Percentiles rank a stretch among this genome's conserved stretches.
phyloP scores from a whole-genome alignment of 495 filamentous ascomycete species.

The Astrothelium macrocarpum region DNA sequence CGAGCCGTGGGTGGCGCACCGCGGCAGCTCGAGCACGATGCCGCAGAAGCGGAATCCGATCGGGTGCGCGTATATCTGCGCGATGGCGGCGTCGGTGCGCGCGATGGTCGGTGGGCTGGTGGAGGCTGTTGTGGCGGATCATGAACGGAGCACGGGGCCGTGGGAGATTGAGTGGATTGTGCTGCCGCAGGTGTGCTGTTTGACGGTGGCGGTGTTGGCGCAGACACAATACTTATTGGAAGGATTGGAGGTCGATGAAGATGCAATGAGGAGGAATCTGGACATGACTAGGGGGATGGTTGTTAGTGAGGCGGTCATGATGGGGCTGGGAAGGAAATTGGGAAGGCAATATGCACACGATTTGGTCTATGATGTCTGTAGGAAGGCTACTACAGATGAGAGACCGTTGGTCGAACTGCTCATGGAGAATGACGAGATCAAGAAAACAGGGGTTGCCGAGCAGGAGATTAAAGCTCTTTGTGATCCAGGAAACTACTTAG shows the following conservation, averaged over 20 bases:
- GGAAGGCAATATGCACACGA: slow-evolving; percentile 20
- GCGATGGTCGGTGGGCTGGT: slow-evolving; percentile 10
- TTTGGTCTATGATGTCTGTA: slow-evolving; percentile 21
- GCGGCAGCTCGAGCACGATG: slow-evolving; percentile 19
- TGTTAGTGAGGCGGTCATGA: slow-evolving; percentile 23
- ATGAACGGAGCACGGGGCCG: slow-evolving; percentile 20
- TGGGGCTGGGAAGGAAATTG: slow-evolving; percentile 22
- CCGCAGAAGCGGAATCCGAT: slow-evolving; percentile 25
- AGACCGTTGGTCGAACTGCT: slow-evolving; percentile 17
- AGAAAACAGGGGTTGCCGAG: slow-evolving; percentile 12
- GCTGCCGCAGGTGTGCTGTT: slow-evolving; percentile 21
- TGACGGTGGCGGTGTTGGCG: slow-evolving; percentile 16
- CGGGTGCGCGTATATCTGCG: slow-evolving; percentile 18
- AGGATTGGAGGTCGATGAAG: slow-evolving; percentile 21
- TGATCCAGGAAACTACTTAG: slow-evolving; percentile 20
- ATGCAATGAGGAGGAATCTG: slow-evolving; percentile 18
- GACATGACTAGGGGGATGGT: slow-evolving; percentile 16
- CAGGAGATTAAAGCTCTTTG: slow-evolving; percentile 18
- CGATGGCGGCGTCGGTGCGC: slow-evolving; percentile 16
- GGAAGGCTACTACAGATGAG: slow-evolving; percentile 10
- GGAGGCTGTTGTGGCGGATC: slow-evolving; percentile 20
- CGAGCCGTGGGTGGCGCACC: slow-evolving; percentile 18
- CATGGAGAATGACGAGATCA: slow-evolving; percentile 13
- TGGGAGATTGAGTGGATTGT: slow-evolving; percentile 25
- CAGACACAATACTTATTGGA: slow-evolving; percentile 17